These are phyloP conservation scores for Gamsiella multidivaricata DNA, from an alignment of 192 early-diverging fungal species.

Conservation along the genomic window DNA sequence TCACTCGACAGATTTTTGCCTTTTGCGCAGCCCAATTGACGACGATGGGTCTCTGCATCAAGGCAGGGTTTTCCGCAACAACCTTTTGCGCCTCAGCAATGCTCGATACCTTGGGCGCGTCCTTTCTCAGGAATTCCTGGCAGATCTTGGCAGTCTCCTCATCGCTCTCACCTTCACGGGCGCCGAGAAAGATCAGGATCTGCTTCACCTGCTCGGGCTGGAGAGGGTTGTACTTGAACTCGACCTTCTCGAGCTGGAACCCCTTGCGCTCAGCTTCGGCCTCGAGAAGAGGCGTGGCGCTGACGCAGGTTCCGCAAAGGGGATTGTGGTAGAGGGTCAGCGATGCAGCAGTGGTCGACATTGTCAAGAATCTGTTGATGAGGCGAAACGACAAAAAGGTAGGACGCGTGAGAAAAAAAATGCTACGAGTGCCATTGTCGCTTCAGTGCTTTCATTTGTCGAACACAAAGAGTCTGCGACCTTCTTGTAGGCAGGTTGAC, in stretches of 20 bases:
- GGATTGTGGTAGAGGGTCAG: slow-evolving; percentile 53
- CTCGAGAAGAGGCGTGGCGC: slow-evolving; percentile 24
- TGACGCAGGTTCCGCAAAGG: slow-evolving; percentile 28
- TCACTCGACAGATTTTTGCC: slow-evolving; percentile 47
- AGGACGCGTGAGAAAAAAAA: background rate
- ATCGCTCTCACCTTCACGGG: background rate
- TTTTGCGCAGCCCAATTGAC: slow-evolving; percentile 42
- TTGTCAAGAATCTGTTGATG: no score
- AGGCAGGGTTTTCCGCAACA: slow-evolving; percentile 21
- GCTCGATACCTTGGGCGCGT: slow-evolving; percentile 26
- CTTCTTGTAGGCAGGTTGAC: no score
- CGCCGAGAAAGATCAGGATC: slow-evolving; percentile 33
- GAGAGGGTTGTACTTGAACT: slow-evolving; percentile 30
- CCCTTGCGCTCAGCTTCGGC: slow-evolving; percentile 2
- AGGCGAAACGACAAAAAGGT: background rate
- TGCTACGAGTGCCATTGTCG: no score
- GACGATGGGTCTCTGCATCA: slow-evolving; percentile 40
- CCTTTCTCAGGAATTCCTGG: slow-evolving; percentile 33
- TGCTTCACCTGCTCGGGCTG: slow-evolving; percentile 22
- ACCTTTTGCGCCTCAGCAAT: slow-evolving; percentile 30
- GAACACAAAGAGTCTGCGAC: no score
- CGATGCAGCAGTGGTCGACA: slow-evolving; percentile 3
- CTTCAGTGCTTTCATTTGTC: no score
- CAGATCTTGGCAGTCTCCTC: slow-evolving; percentile 26
- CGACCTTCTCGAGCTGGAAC: slow-evolving; percentile 35